Evolutionary conservation across 345 rosid species (phyloP).

Genomic region (Lepidium didymum): DNA sequence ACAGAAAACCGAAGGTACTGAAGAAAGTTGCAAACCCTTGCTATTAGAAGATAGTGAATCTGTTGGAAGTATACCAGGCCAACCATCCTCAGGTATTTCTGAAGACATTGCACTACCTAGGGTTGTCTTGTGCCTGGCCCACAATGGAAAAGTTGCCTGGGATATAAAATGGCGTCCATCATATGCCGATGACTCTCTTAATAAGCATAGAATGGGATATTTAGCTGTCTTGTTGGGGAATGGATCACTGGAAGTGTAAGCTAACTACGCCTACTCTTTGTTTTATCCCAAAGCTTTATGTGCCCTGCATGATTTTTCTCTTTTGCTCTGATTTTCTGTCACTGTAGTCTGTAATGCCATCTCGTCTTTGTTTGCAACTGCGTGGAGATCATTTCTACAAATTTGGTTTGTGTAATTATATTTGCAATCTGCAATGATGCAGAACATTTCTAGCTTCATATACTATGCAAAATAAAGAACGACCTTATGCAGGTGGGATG

Average conservation of each 20-base stretch:
- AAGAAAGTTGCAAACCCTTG: slow-evolving; percentile 20
- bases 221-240: slow-evolving; percentile 90
- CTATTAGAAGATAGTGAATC: slow-evolving; percentile 22
- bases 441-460: background rate
- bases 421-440: background rate
- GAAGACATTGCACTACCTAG: slow-evolving; percentile 59
- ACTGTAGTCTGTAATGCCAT: background rate
- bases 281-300: background rate
- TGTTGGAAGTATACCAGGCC: slow-evolving; percentile 15
- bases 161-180: slow-evolving; percentile 86
- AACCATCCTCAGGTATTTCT: slow-evolving; percentile 27
- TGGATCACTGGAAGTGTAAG: slow-evolving; percentile 95
- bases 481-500: slow-evolving; percentile 83
- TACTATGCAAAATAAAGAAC: slow-evolving; percentile 4
- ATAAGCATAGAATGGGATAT: slow-evolving; percentile 46
- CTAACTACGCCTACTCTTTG: slow-evolving; percentile 8
- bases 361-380: background rate
- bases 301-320: background rate
- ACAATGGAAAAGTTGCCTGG: slow-evolving; percentile 90
- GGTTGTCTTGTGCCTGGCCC: slow-evolving; percentile 74
- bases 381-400: background rate
- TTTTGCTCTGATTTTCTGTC: background rate
- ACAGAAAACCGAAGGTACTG: slow-evolving; percentile 25
- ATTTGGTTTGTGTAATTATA: background rate
- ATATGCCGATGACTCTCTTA: slow-evolving; percentile 31